Conservation (phyloP, 1,139 yeast genomes). For the Wickerhamomyces sp. region DNA sequence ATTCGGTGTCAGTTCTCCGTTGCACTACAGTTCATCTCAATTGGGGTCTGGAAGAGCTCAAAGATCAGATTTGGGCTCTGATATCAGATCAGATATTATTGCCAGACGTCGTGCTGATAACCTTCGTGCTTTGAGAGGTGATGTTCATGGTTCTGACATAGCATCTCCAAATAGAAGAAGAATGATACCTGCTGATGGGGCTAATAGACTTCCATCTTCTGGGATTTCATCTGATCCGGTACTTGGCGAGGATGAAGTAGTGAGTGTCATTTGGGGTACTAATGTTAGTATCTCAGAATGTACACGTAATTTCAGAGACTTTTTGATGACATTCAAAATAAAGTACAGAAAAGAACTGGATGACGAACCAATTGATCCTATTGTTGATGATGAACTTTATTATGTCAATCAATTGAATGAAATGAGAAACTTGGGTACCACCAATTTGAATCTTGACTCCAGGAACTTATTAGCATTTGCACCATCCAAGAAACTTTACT, state of each 20-base stretch:
- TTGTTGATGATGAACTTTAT: slow-evolving; percentile 67
- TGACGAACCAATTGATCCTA: slow-evolving; percentile 39
- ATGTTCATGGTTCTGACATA: slow-evolving; percentile 51
- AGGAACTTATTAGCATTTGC: slow-evolving; percentile 73
- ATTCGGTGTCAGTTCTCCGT: slow-evolving; percentile 32
- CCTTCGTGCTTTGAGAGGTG: slow-evolving; percentile 43
- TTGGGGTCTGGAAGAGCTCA: slow-evolving; percentile 22
- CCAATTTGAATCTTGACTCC: slow-evolving; percentile 82
- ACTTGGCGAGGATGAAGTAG: slow-evolving; percentile 27
- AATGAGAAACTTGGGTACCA: slow-evolving; percentile 74
- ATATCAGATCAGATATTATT: slow-evolving; percentile 30
- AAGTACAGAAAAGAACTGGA: slow-evolving; percentile 67
- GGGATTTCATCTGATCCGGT: slow-evolving; percentile 14
- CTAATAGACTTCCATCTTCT: slow-evolving; percentile 11
- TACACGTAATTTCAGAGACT: slow-evolving; percentile 72
- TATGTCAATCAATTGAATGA: slow-evolving; percentile 70
- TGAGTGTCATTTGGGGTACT: slow-evolving; percentile 97
- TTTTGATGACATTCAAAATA: slow-evolving; percentile 76
- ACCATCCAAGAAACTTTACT: slow-evolving; percentile 70
- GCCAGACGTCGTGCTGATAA: slow-evolving; percentile 28
- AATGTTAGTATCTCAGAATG: slow-evolving; percentile 90
- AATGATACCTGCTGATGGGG: slow-evolving; percentile 8
- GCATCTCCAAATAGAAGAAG: slow-evolving; percentile 44
- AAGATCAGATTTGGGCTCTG: slow-evolving; percentile 25
- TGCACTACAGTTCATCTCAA: slow-evolving; percentile 42